Conservation (phyloP, 306 rosid species). For the Vachellia pachyceras region DNA sequence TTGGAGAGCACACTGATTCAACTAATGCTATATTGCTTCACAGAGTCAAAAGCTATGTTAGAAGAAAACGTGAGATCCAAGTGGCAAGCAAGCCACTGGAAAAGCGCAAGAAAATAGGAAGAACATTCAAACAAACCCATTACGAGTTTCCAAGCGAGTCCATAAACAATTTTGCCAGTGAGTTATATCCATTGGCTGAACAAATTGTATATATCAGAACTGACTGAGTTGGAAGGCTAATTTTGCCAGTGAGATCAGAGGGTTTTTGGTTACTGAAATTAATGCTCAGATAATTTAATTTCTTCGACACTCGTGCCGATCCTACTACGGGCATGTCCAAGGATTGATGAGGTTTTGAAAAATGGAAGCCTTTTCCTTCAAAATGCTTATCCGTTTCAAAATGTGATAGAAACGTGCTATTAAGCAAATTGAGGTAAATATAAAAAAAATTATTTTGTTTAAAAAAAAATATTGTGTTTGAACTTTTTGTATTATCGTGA, state of each 20-base stretch:
- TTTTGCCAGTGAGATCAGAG: background rate
- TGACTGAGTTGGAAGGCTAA: background rate
- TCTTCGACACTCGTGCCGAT: background rate
- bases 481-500: background rate
- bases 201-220: background rate
- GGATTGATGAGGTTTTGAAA: background rate
- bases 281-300: background rate
- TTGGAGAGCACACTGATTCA: conserved; percentile 17
- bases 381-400: background rate
- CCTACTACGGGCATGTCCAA: background rate
- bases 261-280: background rate
- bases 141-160: background rate
- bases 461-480: too few species aligned
- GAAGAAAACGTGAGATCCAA: background rate
- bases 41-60: conserved; percentile 3
- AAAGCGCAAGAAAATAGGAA: too few species aligned
- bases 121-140: background rate
- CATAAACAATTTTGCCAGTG: too few species aligned
- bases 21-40: conserved; percentile 5
- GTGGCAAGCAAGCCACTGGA: background rate
- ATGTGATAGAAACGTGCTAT: too few species aligned
- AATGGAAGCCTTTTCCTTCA: background rate
- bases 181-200: background rate
- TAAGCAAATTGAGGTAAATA: too few species aligned
- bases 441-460: too few species aligned